phyloP scores from a whole-genome alignment of 2,329 filamentous ascomycete species.

The Albifimbria verrucaria region DNA sequence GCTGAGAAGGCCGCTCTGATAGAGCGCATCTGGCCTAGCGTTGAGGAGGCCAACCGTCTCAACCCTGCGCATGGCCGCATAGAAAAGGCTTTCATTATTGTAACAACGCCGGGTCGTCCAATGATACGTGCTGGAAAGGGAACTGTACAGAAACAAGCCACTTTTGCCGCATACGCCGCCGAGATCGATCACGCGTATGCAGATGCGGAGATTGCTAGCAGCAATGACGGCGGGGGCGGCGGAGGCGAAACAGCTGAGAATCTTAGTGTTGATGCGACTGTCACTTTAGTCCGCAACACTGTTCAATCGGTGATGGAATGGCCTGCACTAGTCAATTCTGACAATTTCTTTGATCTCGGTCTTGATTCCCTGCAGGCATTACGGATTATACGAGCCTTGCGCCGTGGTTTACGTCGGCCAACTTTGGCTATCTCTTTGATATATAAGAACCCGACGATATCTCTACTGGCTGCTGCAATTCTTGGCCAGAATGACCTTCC shows the following conservation, averaged over 20 bases:
- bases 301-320: background rate
- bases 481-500: background rate
- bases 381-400: background rate
- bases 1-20: background rate
- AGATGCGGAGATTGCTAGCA: background rate
- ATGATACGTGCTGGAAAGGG: background rate
- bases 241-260: background rate
- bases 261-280: background rate
- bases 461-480: background rate
- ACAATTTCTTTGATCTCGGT: background rate
- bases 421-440: background rate
- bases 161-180: background rate
- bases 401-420: background rate
- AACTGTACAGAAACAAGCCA: background rate
- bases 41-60: conserved; percentile 1
- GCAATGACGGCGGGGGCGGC: background rate
- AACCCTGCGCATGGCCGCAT: conserved; percentile 3
- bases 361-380: background rate
- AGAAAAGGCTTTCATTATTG: conserved; percentile 3
- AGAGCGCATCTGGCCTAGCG: conserved; percentile 4
- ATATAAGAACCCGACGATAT: background rate
- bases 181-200: background rate
- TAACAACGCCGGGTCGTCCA: background rate
- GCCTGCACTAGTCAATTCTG: background rate
- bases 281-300: background rate